phyloP scores from a whole-genome alignment of 768 basidiomycete species.

The Termitomyces sp. region DNA sequence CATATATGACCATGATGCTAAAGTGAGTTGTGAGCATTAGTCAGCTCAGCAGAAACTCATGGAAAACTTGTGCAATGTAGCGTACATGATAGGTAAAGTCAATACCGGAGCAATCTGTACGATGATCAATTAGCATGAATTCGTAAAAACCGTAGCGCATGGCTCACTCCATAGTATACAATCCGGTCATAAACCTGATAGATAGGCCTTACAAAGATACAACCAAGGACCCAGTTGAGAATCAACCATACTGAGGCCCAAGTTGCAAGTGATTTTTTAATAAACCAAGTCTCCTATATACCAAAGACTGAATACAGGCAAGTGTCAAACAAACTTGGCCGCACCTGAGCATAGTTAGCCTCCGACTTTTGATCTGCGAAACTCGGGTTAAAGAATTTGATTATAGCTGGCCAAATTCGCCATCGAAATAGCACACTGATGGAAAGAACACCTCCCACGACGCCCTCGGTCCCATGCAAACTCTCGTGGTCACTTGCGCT shows the following conservation, averaged over 20 bases:
- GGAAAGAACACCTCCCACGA: constrained; percentile 26
- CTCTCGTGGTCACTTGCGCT: constrained; percentile 30
- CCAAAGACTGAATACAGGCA: constrained; percentile 1
- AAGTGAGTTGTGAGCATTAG: background rate
- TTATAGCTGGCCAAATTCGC: constrained; percentile 48
- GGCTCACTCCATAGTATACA: constrained; percentile 50
- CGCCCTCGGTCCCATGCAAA: constrained; percentile 25
- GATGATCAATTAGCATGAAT: background rate
- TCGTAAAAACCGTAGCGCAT: background rate
- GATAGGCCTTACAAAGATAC: constrained; percentile 39
- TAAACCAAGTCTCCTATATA: constrained; percentile 65
- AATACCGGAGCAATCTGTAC: constrained; percentile 49
- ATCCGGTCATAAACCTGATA: constrained; percentile 47
- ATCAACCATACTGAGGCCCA: constrained; percentile 64
- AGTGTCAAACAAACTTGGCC: background rate
- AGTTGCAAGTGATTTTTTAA: constrained; percentile 58
- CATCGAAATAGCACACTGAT: constrained; percentile 45
- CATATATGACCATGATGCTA: constrained; percentile 58
- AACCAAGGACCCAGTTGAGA: constrained; percentile 63
- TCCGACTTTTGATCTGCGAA: constrained; percentile 54
- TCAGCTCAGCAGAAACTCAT: background rate
- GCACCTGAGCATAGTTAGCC: constrained; percentile 38
- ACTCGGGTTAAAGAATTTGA: constrained; percentile 53
- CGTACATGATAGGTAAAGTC: constrained; percentile 55
- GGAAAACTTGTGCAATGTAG: background rate